Conservation (phyloP, 2,329 filamentous ascomycete species). For the Cytospora schulzeri region DNA sequence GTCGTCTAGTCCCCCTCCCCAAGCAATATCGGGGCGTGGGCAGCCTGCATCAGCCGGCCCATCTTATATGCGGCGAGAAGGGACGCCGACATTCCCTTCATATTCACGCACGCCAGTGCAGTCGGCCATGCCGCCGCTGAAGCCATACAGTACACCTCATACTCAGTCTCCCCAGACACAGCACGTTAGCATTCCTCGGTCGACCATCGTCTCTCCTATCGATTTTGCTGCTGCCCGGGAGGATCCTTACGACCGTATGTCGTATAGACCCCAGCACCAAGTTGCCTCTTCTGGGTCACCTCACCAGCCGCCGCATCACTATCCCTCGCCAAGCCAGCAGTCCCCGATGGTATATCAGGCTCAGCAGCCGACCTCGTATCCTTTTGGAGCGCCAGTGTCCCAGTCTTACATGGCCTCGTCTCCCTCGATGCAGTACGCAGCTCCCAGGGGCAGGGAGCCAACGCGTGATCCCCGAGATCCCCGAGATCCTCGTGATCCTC, state of each 20-base stretch:
- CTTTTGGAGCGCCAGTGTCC: conserved; percentile 48
- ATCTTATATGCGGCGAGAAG: conserved; percentile 52
- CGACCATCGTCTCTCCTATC: conserved; percentile 44
- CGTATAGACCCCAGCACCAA: conserved; percentile 39
- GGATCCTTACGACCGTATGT: conserved; percentile 51
- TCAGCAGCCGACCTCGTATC: conserved; percentile 43
- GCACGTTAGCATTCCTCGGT: conserved; percentile 48
- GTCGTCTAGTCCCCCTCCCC: conserved; percentile 57
- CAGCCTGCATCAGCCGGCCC: conserved; percentile 44
- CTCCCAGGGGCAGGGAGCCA: conserved; percentile 14
- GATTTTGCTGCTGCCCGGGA: conserved; percentile 45
- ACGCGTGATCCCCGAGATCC: conserved; percentile 13
- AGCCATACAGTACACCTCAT: conserved; percentile 47
- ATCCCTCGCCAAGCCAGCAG: conserved; percentile 32
- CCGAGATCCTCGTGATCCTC: conserved; percentile 34
- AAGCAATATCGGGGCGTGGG: conserved; percentile 44
- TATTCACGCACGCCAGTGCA: conserved; percentile 46
- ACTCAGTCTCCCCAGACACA: conserved; percentile 54
- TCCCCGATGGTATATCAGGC: conserved; percentile 33
- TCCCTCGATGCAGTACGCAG: conserved; percentile 57
- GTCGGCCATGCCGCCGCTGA: conserved; percentile 57
- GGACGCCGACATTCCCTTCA: conserved; percentile 47
- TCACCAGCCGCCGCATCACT: conserved; percentile 33
- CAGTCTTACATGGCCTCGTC: conserved; percentile 48
- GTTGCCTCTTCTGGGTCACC: conserved; percentile 37